Conservation (phyloP, 2,329 filamentous ascomycete genomes). For the Apiospora rasikravindrae region DNA sequence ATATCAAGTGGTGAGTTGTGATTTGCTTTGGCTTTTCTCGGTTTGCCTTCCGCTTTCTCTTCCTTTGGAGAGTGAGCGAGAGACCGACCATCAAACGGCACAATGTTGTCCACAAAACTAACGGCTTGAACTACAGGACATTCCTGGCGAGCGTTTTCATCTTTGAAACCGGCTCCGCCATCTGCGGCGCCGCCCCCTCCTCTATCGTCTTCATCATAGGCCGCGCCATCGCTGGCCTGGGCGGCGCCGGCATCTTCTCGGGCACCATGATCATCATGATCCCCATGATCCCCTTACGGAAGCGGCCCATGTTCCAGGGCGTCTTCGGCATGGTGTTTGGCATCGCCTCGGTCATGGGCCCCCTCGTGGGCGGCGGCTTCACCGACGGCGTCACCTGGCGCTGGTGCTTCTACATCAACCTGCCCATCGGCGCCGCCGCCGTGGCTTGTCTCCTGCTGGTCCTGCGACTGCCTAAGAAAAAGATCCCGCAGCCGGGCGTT, state of each 20-base stretch:
- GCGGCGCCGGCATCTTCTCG: constrained; percentile 62
- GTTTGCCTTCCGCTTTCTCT: no score
- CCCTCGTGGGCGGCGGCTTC: constrained; percentile 59
- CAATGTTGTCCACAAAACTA: no score
- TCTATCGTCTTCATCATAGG: constrained; percentile 61
- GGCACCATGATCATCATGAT: constrained; percentile 63
- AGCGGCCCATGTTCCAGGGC: constrained; percentile 63
- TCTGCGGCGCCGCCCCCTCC: constrained; percentile 59
- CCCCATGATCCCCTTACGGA: constrained; percentile 63
- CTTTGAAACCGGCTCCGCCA: constrained; percentile 58
- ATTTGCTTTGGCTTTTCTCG: no score
- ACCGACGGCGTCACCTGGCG: constrained; percentile 55
- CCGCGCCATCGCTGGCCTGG: constrained; percentile 61
- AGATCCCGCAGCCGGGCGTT: constrained; percentile 31
- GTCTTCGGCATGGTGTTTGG: constrained; percentile 62
- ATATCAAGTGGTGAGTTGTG: constrained; percentile 52
- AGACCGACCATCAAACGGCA: no score
- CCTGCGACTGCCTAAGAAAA: constrained; percentile 46
- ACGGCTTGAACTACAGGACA: constrained; percentile 34
- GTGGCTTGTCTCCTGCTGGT: constrained; percentile 55
- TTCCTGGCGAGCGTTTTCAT: constrained; percentile 55
- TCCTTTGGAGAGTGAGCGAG: no score
- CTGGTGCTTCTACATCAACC: constrained; percentile 66
- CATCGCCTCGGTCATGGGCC: constrained; percentile 58
- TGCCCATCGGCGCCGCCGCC: constrained; percentile 59